Evolutionary conservation across 257 asterid genomes (phyloP).

Genomic region (Linderniella brevidens): DNA sequence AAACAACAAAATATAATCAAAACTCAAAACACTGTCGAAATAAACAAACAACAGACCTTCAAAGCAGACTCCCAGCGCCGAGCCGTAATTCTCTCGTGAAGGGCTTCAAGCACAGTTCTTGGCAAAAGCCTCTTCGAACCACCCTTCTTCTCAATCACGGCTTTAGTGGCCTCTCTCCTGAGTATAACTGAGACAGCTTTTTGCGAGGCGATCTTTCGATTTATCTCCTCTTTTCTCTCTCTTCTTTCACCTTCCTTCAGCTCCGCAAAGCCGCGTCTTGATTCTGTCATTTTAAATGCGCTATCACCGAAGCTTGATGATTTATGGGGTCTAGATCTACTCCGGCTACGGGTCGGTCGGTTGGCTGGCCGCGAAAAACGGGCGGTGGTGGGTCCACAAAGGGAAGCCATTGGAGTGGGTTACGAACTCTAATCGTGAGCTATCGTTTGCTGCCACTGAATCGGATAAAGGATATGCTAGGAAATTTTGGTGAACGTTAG

Average conservation of each 20-base stretch:
- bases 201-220: slow-evolving; percentile 71
- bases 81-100: slow-evolving; percentile 85
- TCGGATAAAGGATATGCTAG: no score
- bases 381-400: no score
- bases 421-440: no score
- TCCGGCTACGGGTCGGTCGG: no score
- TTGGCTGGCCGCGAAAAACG: no score
- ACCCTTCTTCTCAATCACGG: slow-evolving; percentile 67
- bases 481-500: no score
- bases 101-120: slow-evolving; percentile 69
- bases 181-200: slow-evolving; percentile 72
- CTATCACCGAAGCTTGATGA: no score
- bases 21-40: background rate
- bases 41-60: slow-evolving; percentile 27
- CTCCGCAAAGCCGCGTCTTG: slow-evolving; percentile 20
- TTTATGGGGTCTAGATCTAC: no score
- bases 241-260: slow-evolving; percentile 30
- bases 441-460: no score
- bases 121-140: slow-evolving; percentile 59
- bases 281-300: slow-evolving; percentile 6
- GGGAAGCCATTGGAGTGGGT: no score
- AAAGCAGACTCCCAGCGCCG: slow-evolving; percentile 97
- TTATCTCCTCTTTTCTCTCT: slow-evolving; percentile 55
- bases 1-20: background rate
- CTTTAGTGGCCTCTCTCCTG: slow-evolving; percentile 81